Evolutionary conservation across 257 asterid genomes (phyloP).

Genomic region (Solanum commersonii): DNA sequence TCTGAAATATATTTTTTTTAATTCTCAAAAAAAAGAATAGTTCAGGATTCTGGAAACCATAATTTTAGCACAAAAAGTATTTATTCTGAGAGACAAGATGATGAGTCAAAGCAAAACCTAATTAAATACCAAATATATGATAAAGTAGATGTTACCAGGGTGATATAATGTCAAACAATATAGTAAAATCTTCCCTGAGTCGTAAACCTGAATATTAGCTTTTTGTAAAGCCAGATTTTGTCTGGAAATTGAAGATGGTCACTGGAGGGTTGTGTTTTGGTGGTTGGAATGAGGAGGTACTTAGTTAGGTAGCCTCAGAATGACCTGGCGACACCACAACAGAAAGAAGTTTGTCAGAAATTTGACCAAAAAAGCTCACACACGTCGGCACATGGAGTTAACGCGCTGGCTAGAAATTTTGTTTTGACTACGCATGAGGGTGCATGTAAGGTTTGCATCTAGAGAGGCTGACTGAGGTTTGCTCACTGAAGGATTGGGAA

Average conservation of each 20-base stretch:
- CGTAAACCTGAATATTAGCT: neutral
- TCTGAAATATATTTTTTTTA: too few relatives aligned
- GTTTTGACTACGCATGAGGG: neutral
- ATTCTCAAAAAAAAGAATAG: neutral
- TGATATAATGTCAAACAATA: neutral
- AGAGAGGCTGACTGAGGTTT: neutral
- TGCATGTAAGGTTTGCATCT: neutral
- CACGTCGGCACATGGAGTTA: neutral
- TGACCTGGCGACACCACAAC: neutral
- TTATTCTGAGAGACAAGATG: neutral
- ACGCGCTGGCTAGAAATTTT: neutral
- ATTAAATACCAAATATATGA: neutral
- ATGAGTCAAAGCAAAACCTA: neutral
- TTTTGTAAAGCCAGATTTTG: neutral
- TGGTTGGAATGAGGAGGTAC: neutral
- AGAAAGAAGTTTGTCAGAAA: neutral
- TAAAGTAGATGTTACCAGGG: neutral
- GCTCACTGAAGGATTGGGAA: neutral
- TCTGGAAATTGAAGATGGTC: neutral
- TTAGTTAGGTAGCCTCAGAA: neutral
- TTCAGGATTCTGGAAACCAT: neutral
- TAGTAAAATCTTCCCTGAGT: neutral
- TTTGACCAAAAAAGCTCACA: neutral
- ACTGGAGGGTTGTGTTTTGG: neutral
- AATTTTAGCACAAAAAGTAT: neutral